Percentiles rank a stretch among this genome's conserved stretches.
phyloP scores from a whole-genome alignment of 768 basidiomycete species.

The Cystobasidiopsis lactophilus region DNA sequence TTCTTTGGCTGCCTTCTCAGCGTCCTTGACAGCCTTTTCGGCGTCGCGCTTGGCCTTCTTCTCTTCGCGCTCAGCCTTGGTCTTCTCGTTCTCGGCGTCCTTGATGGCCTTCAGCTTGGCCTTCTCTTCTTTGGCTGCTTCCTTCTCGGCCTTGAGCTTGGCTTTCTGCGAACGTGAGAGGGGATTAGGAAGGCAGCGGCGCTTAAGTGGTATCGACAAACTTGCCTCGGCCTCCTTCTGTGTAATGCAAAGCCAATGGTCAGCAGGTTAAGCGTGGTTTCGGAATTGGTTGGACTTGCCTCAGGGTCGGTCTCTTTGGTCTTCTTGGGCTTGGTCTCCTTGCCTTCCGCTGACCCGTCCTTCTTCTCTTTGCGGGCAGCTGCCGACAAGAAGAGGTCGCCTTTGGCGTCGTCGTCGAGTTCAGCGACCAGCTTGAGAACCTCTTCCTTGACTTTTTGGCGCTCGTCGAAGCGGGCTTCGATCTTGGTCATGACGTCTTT shows the following conservation, averaged over 20 bases:
- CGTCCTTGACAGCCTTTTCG: constrained; percentile 11
- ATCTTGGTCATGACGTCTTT: constrained; percentile 43
- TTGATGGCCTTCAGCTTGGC: neutral
- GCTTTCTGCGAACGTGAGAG: too few species aligned
- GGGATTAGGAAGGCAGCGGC: too few species aligned
- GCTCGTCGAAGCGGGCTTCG: constrained; percentile 39
- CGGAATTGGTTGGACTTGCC: neutral
- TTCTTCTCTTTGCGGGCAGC: constrained; percentile 13
- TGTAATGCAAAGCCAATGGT: neutral
- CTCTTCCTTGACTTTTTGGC: constrained; percentile 20
- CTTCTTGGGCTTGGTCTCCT: neutral
- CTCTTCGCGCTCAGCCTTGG: constrained; percentile 11
- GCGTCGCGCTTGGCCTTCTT: constrained; percentile 14
- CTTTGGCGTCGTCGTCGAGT: too few species aligned
- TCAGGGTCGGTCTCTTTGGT: neutral
- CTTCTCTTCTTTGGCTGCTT: neutral
- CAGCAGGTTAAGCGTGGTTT: neutral
- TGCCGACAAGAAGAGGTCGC: constrained; percentile 30
- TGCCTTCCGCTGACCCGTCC: neutral
- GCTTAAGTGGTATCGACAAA: too few species aligned
- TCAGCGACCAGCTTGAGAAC: neutral
- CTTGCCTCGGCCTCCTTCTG: constrained; percentile 28
- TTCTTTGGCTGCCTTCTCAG: constrained; percentile 26
- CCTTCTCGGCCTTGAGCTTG: constrained; percentile 2
- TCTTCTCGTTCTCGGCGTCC: too few species aligned